Evolutionary conservation across 1,139 yeast species (phyloP), one percentile per base, ranked within the genome.

Genomic region (Sugiyamaella novakii): DNA sequence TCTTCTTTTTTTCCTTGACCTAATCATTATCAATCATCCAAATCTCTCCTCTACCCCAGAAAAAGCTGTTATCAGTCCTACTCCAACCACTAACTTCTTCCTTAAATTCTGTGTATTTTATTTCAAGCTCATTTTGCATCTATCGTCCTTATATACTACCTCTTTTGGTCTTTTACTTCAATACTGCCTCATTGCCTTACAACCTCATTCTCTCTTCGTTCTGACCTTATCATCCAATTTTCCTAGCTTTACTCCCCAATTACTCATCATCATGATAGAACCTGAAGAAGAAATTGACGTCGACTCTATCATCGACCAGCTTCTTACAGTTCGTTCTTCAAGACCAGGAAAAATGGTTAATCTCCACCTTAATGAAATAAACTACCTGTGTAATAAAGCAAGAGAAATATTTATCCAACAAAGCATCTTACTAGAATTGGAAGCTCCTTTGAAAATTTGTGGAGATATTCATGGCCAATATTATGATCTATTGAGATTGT

Each of bases 391-490:
- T 75, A 91, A 97, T 57, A 91, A 89, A 72, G 98, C 98, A 29
- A 82, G 98, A 72, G 97, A 94, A 68, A 91, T 92, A 64, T 91
- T 92, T 71, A 92, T 92, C 68, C 96, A 88, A 70, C 98, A 92
- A 72, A 98, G 98, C 48, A 92, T 92, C 59, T 76, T 92, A 61
- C 77, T 92, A 62, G 98, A 92, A 69, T 79, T 92, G 60, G 98
- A 91, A 71, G 98, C 98, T 21, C 98, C 98, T 49, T 91, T 92
- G 65, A 92, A 51, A 54, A 80, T 80, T 49, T 81, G 87, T 67
- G 98, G 98, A 69, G 98, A 92, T 70, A 89, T 92, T 64, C 98
- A 92, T 70, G 98, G 98, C 53, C 98, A 92, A 72, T 92, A 91
- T 70, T 91, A 91, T 66, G 98, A 92, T 72, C 79, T 92, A 64